Conservation (phyloP, 129 eudicot species). For the Heracleum sosnowskyi region DNA sequence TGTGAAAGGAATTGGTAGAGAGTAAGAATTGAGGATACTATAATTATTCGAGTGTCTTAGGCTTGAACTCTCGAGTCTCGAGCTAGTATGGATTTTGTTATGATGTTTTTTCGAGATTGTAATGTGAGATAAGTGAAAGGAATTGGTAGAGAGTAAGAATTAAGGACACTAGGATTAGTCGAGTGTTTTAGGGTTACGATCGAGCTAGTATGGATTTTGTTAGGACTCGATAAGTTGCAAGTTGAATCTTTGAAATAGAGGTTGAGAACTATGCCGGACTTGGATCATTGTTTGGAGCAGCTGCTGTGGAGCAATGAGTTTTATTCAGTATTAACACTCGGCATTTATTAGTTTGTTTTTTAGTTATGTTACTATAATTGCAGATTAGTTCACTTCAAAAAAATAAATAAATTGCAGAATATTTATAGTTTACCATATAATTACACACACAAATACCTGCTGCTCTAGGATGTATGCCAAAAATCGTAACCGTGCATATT, state of each 20-base stretch:
- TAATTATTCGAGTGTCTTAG: neutral
- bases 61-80: neutral
- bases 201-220: neutral
- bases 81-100: neutral
- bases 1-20: neutral
- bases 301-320: neutral
- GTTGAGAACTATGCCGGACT: neutral
- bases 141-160: neutral
- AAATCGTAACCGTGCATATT: neutral
- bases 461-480: neutral
- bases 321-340: neutral
- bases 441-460: neutral
- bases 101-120: neutral
- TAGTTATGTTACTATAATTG: neutral
- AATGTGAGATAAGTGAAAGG: neutral
- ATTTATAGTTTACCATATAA: neutral
- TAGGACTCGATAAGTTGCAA: neutral
- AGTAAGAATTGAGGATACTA: neutral
- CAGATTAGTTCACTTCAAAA: no score
- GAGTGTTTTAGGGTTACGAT: neutral
- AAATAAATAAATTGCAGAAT: neutral
- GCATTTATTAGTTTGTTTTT: neutral
- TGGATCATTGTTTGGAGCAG: neutral
- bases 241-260: neutral
- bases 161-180: neutral